Evolutionary conservation across 1,139 yeast genomes (phyloP), one percentile per base, ranked within the genome.

Genomic region (Saccharomyces hybrid): DNA sequence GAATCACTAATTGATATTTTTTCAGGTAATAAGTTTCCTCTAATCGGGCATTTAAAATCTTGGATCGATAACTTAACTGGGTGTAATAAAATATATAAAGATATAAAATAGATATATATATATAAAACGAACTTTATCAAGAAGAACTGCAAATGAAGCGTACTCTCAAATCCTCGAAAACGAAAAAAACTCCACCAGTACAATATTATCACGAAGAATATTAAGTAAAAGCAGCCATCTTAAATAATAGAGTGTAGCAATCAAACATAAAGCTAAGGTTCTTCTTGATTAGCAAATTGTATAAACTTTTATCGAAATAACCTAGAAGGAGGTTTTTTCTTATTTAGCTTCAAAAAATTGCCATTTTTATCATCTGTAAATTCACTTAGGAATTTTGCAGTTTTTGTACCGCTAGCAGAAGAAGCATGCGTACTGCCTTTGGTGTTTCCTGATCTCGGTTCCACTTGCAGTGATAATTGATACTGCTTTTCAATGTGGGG

Each of bases 401-500:
- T 51, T 20, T 54, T 55, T 16, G 52, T 57, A 44, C 53, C 47
- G 31, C 52, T 50, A 13, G 52, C 54, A 26, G 50, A 49, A n/a
- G 38, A 56, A 13, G 52, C 28, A 26, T 54, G 46, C 5, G 44
- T 14, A 14, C 30, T 50, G 23, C 52, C 34, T 27, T 50, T 50
- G 4, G 46, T 14, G 42, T 31, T 42, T 41, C 34, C 53, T 9
- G 49, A 31, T 8, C 53, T 46, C 20, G 53, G 53, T 31, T 51
- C 97, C 58, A 86, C 73, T 38, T 76, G 74, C 61, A 88, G 73
- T 1, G 95, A 86, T 56, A 83, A 73, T 59, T 85, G 86, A 66
- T 89, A 89, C 68, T 87, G 88, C 57, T 83, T 88, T 57, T 88
- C 95, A 58, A 87, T 86, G 27, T 87, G 81, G 2, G 95, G 93